A percentile compares a stretch with the other conserved stretches of the same genome.
Evolutionary conservation across 2,329 filamentous ascomycete genomes (phyloP).

Genomic region (Epichloe brachyelytri): DNA sequence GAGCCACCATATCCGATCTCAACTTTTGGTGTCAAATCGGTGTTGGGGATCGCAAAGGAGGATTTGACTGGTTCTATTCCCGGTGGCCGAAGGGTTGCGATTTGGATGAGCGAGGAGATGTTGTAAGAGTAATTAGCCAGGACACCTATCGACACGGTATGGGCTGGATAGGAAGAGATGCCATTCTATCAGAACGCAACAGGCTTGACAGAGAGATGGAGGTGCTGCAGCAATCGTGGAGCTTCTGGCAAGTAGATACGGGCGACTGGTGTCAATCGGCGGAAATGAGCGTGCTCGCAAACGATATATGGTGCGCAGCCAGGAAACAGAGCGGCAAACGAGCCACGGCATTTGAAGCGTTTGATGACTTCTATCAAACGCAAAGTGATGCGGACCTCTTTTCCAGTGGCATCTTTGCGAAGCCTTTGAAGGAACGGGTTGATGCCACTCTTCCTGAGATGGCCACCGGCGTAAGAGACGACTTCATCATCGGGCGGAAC

Average conservation of each 20-base stretch:
- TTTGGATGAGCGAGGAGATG: slow-evolving; percentile 51
- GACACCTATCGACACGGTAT: slow-evolving; percentile 67
- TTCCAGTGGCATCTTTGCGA: slow-evolving; percentile 34
- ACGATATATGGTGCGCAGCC: slow-evolving; percentile 5
- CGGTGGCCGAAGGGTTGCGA: slow-evolving; percentile 63
- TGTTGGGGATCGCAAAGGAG: slow-evolving; percentile 76
- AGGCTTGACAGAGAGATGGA: slow-evolving; percentile 43
- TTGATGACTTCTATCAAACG: slow-evolving; percentile 41
- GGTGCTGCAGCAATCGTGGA: slow-evolving; percentile 49
- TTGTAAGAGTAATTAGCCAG: slow-evolving; percentile 67
- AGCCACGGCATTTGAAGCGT: slow-evolving; percentile 30
- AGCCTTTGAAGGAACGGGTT: slow-evolving; percentile 32
- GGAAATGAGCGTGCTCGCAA: slow-evolving; percentile 26
- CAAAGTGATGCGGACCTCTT: slow-evolving; percentile 56
- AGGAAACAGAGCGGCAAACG: slow-evolving; percentile 9
- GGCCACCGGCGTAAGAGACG: slow-evolving; percentile 30
- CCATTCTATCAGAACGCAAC: slow-evolving; percentile 23
- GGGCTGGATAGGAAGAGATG: slow-evolving; percentile 60
- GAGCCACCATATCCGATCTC: slow-evolving; percentile 70
- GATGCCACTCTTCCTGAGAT: slow-evolving; percentile 53
- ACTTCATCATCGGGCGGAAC: slow-evolving; percentile 35
- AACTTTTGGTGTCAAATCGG: slow-evolving; percentile 97
- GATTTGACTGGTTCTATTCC: slow-evolving; percentile 79
- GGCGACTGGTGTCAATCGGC: slow-evolving; percentile 40
- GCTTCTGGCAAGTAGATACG: slow-evolving; percentile 54